Conservation (phyloP, 1,284 basidiomycete genomes). For the Agroathelia rolfsii region DNA sequence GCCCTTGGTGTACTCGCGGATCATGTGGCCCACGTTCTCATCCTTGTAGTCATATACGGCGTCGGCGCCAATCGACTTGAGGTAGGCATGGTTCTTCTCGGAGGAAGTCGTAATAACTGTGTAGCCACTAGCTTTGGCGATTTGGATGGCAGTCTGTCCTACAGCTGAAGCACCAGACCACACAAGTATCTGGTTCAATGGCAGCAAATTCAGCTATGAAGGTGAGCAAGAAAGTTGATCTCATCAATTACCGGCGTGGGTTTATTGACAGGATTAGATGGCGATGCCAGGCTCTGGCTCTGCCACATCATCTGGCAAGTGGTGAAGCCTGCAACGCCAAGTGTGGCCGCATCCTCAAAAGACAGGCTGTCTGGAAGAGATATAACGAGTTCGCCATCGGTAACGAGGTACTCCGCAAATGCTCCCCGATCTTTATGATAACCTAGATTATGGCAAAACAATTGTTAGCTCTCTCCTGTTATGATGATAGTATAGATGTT, state of each 20-base stretch:
- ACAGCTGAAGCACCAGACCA: slow-evolving; percentile 26
- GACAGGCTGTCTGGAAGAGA: slow-evolving; percentile 19
- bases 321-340: slow-evolving; percentile 23
- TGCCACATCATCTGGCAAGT: slow-evolving; percentile 17
- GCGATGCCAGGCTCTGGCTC: slow-evolving; percentile 16
- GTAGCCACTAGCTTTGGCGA: slow-evolving; percentile 28
- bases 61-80: slow-evolving; percentile 34
- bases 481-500: no score
- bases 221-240: no score
- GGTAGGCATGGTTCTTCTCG: no score
- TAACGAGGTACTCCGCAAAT: slow-evolving; percentile 24
- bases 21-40: slow-evolving; percentile 15
- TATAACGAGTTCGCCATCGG: slow-evolving; percentile 16
- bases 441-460: no score
- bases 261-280: slow-evolving; percentile 9
- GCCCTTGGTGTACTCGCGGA: slow-evolving; percentile 18
- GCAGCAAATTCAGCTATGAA: no score
- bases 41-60: slow-evolving; percentile 27
- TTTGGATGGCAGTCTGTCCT: slow-evolving; percentile 29
- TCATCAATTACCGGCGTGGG: slow-evolving; percentile 15
- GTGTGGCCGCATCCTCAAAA: slow-evolving; percentile 22
- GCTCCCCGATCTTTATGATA: no score
- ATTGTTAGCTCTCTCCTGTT: no score
- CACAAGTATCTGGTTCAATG: slow-evolving; percentile 22
- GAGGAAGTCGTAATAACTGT: slow-evolving; percentile 28